Conservation (phyloP, 345 rosid species). For the Aethionema arabicum region DNA sequence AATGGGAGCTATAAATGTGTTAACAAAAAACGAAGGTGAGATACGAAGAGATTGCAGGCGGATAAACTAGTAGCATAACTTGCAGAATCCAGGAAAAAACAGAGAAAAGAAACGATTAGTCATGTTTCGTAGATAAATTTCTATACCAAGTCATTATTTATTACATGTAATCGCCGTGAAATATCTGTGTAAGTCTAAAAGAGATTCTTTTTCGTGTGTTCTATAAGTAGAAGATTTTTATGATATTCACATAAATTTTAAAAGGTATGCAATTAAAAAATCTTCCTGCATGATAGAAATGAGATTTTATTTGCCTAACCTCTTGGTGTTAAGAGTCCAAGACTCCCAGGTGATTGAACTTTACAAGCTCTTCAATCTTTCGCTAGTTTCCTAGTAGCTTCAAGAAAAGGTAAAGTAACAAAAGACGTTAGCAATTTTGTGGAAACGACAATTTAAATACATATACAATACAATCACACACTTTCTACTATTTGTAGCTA, state of each 20-base stretch:
- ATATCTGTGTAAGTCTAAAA: constrained; percentile 23
- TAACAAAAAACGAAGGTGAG: constrained; percentile 62
- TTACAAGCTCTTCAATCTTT: constrained; percentile 33
- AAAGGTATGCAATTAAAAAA: constrained; percentile 31
- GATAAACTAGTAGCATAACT: constrained; percentile 33
- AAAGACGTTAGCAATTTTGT: constrained; percentile 13
- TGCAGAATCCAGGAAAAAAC: constrained; percentile 7
- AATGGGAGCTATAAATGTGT: constrained; percentile 64
- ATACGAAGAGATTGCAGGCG: constrained; percentile 54
- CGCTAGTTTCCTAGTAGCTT: constrained; percentile 35
- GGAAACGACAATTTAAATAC: background rate
- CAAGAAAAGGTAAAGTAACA: constrained; percentile 25
- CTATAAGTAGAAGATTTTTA: background rate
- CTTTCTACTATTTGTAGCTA: too few species aligned
- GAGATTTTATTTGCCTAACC: constrained; percentile 47
- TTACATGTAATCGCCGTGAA: constrained; percentile 27
- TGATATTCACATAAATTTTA: constrained; percentile 33
- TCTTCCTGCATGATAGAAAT: constrained; percentile 27
- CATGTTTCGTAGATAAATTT: constrained; percentile 37
- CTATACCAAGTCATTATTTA: constrained; percentile 26
- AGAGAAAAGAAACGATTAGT: constrained; percentile 6
- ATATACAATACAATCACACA: constrained; percentile 8
- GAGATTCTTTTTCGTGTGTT: constrained; percentile 23
- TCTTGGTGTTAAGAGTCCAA: constrained; percentile 37
- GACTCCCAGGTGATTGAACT: constrained; percentile 28